Percentiles rank a stretch among this genome's conserved stretches.
phyloP scores from a whole-genome alignment of 169 alveolate genomes.

The Hammondia hammondi region DNA sequence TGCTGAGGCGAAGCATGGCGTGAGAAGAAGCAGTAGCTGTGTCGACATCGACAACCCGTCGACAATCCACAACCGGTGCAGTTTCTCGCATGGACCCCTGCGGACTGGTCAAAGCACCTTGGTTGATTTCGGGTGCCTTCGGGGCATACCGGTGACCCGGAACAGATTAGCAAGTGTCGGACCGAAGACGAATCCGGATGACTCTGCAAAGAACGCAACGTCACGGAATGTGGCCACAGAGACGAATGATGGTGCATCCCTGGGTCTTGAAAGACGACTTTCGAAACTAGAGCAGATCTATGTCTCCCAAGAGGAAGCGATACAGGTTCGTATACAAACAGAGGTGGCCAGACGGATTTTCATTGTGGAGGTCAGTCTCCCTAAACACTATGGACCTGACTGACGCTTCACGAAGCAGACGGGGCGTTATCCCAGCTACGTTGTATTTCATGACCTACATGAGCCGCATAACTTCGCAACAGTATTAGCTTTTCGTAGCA shows the following conservation, averaged over 20 bases:
- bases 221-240: background rate
- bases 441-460: too few relatives aligned
- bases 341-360: background rate
- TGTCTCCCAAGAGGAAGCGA: background rate
- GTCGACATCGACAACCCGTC: background rate
- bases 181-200: background rate
- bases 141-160: background rate
- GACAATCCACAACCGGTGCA: background rate
- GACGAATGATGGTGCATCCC: background rate
- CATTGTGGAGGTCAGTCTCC: too few relatives aligned
- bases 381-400: too few relatives aligned
- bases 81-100: background rate
- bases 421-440: too few relatives aligned
- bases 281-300: background rate
- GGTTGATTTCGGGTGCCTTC: background rate
- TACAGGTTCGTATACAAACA: background rate
- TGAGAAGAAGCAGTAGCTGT: background rate
- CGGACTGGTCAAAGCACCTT: background rate
- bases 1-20: background rate
- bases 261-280: background rate
- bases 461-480: too few relatives aligned
- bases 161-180: background rate
- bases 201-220: background rate
- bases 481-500: too few relatives aligned
- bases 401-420: too few relatives aligned